phyloP scores from a whole-genome alignment of 257 asterid genomes.

The Fraxinus quadrangulata region DNA sequence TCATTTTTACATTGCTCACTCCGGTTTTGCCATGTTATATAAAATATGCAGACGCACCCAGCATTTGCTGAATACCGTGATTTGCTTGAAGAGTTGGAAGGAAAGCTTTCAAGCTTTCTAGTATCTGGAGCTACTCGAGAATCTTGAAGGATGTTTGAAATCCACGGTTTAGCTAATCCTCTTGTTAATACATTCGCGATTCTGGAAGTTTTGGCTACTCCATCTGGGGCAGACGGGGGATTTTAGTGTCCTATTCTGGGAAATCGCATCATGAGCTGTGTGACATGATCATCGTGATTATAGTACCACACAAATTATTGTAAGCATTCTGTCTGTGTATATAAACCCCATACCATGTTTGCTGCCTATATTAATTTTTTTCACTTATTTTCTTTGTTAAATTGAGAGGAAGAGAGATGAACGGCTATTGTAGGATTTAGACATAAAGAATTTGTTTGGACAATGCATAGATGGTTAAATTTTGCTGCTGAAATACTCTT shows the following conservation, averaged over 20 bases:
- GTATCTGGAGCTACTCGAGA: too few species aligned
- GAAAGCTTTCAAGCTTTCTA: constrained; percentile 37
- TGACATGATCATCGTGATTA: constrained; percentile 18
- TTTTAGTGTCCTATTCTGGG: background rate
- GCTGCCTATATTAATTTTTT: constrained; percentile 11
- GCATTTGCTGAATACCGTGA: constrained; percentile 74
- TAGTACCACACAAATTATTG: constrained; percentile 20
- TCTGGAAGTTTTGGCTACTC: background rate
- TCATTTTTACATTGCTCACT: constrained; percentile 6
- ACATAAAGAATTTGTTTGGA: constrained; percentile 22
- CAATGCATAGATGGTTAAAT: background rate
- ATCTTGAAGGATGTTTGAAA: constrained; percentile 26
- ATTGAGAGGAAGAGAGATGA: constrained; percentile 22
- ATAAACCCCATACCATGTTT: constrained; percentile 28
- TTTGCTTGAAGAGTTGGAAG: constrained; percentile 85
- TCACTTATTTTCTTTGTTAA: constrained; percentile 22
- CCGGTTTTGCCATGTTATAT: constrained; percentile 10
- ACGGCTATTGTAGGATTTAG: constrained; percentile 31
- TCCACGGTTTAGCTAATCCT: background rate
- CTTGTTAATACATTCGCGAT: background rate
- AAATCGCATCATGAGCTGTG: too few species aligned
- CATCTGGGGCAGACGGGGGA: background rate
- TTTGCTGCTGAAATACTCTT: background rate
- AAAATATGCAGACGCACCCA: constrained; percentile 56
- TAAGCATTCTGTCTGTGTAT: constrained; percentile 29